Percentiles rank a stretch among this genome's conserved stretches.
Conservation (phyloP, 73 alveolate genomes). For the Paramecium bursaria region DNA sequence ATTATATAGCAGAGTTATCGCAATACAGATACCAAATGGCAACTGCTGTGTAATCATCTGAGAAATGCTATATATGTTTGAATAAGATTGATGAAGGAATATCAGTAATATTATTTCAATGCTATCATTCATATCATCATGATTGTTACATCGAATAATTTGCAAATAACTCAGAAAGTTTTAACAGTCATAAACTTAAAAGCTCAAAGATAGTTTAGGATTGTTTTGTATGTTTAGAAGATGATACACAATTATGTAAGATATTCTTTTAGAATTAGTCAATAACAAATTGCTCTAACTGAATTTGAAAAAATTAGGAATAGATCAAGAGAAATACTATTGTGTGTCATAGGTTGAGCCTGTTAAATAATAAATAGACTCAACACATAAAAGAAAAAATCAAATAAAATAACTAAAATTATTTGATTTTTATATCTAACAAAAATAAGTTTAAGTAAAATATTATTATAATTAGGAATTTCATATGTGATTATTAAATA, state of each 20-base stretch:
- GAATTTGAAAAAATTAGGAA: neutral
- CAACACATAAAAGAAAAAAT: neutral
- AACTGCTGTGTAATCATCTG: neutral
- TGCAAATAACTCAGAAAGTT: constrained; percentile 12
- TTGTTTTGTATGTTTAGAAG: constrained; percentile 44
- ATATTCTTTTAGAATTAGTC: neutral
- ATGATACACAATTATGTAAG: neutral
- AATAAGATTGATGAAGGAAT: constrained; percentile 26
- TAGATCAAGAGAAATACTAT: neutral
- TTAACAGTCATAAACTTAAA: constrained; percentile 27
- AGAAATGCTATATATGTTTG: neutral
- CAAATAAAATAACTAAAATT: too few relatives aligned
- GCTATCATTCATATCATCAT: constrained; percentile 29
- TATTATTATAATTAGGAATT: too few relatives aligned
- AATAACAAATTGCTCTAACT: neutral
- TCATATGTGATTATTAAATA: neutral
- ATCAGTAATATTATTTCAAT: constrained; percentile 29
- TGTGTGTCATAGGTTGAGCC: too few relatives aligned
- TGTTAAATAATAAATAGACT: neutral
- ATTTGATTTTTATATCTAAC: neutral
- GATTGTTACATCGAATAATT: constrained; percentile 41
- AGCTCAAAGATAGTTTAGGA: neutral
- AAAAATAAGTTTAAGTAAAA: too few relatives aligned
- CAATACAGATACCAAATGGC: neutral
- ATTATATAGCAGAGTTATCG: neutral